Conservation (phyloP, 2,329 filamentous ascomycete species). For the Rugonectria rugulosa region DNA sequence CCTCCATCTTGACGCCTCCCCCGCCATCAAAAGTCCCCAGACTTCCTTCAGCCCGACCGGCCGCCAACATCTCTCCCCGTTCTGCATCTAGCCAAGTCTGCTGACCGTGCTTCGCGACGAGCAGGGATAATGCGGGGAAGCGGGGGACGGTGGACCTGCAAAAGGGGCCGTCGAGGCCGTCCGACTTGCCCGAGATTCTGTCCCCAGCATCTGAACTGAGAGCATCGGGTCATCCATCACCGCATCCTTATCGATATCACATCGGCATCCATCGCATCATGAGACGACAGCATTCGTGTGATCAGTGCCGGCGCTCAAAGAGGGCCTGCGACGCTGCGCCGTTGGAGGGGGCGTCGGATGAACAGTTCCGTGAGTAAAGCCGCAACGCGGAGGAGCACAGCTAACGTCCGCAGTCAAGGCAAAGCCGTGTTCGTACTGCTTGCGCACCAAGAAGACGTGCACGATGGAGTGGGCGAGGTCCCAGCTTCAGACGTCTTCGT, state of each 20-base stretch:
- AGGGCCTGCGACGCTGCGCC: conserved; percentile 35
- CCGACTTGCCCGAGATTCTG: neutral
- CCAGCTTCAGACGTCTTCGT: conserved; percentile 13
- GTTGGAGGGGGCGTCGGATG: conserved; percentile 19
- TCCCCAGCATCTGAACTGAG: too few relatives aligned
- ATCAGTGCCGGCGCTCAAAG: conserved; percentile 36
- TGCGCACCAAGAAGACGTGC: conserved; percentile 19
- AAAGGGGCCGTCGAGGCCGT: neutral
- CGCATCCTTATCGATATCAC: too few relatives aligned
- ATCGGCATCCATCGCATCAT: conserved; percentile 14
- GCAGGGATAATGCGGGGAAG: conserved; percentile 18
- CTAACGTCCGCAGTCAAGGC: conserved; percentile 2
- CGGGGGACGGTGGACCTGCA: conserved; percentile 14
- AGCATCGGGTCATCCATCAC: too few relatives aligned
- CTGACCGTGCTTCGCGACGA: conserved; percentile 8
- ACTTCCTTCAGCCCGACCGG: conserved; percentile 1
- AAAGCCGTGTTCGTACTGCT: conserved; percentile 18
- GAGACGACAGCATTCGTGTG: conserved; percentile 36
- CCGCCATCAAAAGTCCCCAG: neutral
- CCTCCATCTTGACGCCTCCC: neutral
- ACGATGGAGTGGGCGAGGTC: conserved; percentile 22
- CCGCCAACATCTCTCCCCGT: neutral
- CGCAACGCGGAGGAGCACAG: neutral
- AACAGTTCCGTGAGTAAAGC: conserved; percentile 25
- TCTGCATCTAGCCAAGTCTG: conserved; percentile 7